Evolutionary conservation across 805 yeast genomes (phyloP).

Genomic region (Hemisphaericaspora nanyangensis): DNA sequence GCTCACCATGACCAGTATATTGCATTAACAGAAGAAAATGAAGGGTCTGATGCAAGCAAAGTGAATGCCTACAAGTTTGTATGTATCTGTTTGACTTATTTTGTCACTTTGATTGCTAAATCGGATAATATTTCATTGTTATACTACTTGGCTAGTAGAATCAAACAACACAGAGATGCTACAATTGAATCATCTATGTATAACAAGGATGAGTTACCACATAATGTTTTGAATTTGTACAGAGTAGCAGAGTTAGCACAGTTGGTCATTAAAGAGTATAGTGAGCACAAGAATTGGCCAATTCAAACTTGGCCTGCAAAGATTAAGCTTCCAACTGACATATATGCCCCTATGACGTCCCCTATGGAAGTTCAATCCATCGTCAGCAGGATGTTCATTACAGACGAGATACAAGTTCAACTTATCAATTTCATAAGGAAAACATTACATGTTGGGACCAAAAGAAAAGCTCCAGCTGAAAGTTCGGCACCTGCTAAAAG

Average conservation of each 20-base stretch:
- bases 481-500: not conserved
- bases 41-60: slow-evolving; percentile 12
- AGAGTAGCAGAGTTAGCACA: slow-evolving; percentile 72
- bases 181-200: slow-evolving; percentile 35
- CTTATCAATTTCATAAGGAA: slow-evolving; percentile 27
- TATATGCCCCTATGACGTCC: slow-evolving; percentile 60
- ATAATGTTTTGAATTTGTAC: slow-evolving; percentile 46
- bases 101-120: slow-evolving; percentile 54
- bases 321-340: slow-evolving; percentile 62
- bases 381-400: slow-evolving; percentile 53
- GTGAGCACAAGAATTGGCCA: slow-evolving; percentile 61
- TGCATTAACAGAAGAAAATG: slow-evolving; percentile 30
- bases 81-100: slow-evolving; percentile 57
- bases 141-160: slow-evolving; percentile 71
- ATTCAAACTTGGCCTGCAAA: slow-evolving; percentile 82
- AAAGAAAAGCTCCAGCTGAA: slow-evolving; percentile 13
- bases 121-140: slow-evolving; percentile 67
- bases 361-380: slow-evolving; percentile 54
- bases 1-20: slow-evolving; percentile 72
- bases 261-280: slow-evolving; percentile 53
- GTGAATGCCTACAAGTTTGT: slow-evolving; percentile 48
- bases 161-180: slow-evolving; percentile 73
- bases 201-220: slow-evolving; percentile 19
- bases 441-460: slow-evolving; percentile 15
- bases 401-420: slow-evolving; percentile 40